Conservation (phyloP, 306 rosid species). For the Cucurbita pepo region DNA sequence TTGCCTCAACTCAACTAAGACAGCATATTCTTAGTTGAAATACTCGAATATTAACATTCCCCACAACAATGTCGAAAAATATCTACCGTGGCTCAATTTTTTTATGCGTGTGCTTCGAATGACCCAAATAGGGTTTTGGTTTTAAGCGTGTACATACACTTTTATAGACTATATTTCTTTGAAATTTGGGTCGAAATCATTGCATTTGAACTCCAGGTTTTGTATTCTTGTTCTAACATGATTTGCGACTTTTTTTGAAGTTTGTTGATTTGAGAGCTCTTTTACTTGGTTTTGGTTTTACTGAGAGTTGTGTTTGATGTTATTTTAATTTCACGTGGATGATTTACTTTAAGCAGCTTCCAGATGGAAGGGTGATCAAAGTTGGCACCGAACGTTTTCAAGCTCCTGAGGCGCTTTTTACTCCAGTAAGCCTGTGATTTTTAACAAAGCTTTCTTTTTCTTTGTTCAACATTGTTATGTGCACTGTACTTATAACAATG, state of each 20-base stretch:
- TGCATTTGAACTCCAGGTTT: too few relatives aligned
- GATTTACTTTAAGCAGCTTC: slow-evolving; percentile 46
- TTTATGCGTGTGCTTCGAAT: too few relatives aligned
- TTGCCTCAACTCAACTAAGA: too few relatives aligned
- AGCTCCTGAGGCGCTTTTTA: slow-evolving; percentile 98
- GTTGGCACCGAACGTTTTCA: slow-evolving; percentile 99
- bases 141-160: too few relatives aligned
- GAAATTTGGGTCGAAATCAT: too few relatives aligned
- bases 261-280: background rate
- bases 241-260: background rate
- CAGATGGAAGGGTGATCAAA: slow-evolving; percentile 98
- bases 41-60: too few relatives aligned
- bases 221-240: too few relatives aligned
- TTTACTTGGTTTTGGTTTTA: background rate
- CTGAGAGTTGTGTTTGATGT: background rate
- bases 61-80: too few relatives aligned
- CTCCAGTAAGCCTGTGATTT: slow-evolving; percentile 54
- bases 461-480: background rate
- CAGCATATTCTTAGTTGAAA: too few relatives aligned
- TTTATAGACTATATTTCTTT: too few relatives aligned
- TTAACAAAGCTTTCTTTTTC: slow-evolving; percentile 8
- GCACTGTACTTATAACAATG: background rate
- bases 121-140: too few relatives aligned
- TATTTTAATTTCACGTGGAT: background rate
- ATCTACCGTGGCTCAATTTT: too few relatives aligned